Base-by-base conservation (phyloP, 2,329 filamentous ascomycete genomes). In the Aspergillus unguis region DNA sequence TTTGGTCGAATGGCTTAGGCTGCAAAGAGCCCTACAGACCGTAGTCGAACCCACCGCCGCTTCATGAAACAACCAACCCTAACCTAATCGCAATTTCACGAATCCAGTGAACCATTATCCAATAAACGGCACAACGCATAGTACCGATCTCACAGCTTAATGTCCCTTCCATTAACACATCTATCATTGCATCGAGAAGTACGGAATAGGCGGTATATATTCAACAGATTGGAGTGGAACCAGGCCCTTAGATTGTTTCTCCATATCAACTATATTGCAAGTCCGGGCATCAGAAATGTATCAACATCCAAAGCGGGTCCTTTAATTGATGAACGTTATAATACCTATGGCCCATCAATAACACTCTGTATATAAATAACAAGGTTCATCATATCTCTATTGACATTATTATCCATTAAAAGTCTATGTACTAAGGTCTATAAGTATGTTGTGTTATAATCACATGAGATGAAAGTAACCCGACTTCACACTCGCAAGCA, bases 1-100 rank as follows among this genome's bases (percentile, higher is more conserved):
- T 94, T 95, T 69, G 67, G 67, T 25, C 62, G 67, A 29, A 60
- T 66, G 36, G 61, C 37, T 70, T 58, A 42, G 17, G 52, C 27
- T 4, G 6, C 38, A 6, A 31, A 5, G 23, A 10, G 10, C 33
- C 37, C 41, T 25, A n/a, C 8, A 25, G 17, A 37, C 32, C 26
- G 10, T 28, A 7, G 37, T 17, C 17, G 17, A 17, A 17, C 17
- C 17, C 17, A 17, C 17, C 17, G 17, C 35, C 35, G 35, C 35
- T 37, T 37, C 11, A n/a, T 17, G 17, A 17, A 17, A 17, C 17
- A 17, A 17, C 17, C 17, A 17, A 17, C 17, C 17, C 17, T 17
- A 17, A 17, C 17, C 17, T 17, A 17, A 17, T 17, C 17, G 17
- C 17, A 17, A 17, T 17, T 17, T 17, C 17, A 17, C 17, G 17